A percentile compares a stretch with the other conserved stretches of the same genome.
These are phyloP conservation scores for Endothia cerciana DNA, from an alignment of 2,329 filamentous ascomycete species.

Conservation along the genomic window DNA sequence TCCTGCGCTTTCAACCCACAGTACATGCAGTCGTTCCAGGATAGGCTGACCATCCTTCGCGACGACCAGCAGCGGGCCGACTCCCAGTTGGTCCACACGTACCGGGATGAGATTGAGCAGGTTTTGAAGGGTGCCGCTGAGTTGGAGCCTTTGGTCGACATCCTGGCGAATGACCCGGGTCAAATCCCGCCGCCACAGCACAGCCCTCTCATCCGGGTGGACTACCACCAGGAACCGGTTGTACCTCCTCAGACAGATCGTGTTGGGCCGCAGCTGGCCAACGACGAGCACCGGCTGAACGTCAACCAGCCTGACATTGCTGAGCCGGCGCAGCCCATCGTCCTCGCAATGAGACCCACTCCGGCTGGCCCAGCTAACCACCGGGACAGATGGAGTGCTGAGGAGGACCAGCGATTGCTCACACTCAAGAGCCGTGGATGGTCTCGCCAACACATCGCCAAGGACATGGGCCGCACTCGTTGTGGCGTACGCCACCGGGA, in stretches of 20 bases:
- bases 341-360: no score
- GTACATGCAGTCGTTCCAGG: background rate
- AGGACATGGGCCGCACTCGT: background rate
- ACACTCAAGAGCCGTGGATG: background rate
- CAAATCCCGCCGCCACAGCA: no score
- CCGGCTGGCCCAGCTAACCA: background rate
- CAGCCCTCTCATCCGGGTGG: no score
- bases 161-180: no score
- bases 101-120: background rate
- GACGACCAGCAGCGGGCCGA: background rate
- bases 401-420: background rate
- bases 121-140: no score
- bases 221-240: no score
- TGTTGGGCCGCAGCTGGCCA: no score
- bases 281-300: no score
- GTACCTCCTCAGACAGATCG: no score
- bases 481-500: background rate
- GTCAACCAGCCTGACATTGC: no score
- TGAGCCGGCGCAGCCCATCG: no score
- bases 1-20: conserved; percentile 7
- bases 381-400: background rate
- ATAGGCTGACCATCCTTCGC: background rate
- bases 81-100: background rate
- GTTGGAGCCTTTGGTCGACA: no score
- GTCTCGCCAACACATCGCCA: background rate